phyloP scores from a whole-genome alignment of 768 basidiomycete genomes.

The Myochromella boudieri region DNA sequence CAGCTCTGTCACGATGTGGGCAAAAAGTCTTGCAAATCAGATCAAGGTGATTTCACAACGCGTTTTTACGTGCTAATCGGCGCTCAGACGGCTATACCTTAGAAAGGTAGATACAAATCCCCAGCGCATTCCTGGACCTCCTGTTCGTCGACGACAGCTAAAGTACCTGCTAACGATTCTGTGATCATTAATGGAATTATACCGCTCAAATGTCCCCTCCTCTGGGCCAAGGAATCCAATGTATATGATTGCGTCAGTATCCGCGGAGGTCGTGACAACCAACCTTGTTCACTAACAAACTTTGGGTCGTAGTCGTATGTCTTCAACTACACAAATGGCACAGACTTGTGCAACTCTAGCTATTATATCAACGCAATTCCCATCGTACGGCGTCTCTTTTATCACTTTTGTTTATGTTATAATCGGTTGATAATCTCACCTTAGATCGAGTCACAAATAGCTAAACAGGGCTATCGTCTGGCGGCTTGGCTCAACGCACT shows the following conservation, averaged over 20 bases:
- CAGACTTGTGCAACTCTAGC: constrained; percentile 45
- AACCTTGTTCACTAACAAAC: no score
- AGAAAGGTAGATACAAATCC: constrained; percentile 34
- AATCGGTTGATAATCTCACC: no score
- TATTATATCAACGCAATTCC: constrained; percentile 37
- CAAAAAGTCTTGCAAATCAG: constrained; percentile 34
- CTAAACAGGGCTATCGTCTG: constrained; percentile 46
- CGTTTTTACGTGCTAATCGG: not conserved
- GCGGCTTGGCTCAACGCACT: constrained; percentile 52
- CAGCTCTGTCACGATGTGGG: constrained; percentile 38
- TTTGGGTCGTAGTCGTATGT: constrained; percentile 35
- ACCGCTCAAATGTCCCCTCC: constrained; percentile 44
- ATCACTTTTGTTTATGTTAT: not conserved
- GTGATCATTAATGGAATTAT: constrained; percentile 32
- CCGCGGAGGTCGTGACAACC: no score
- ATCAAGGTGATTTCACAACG: constrained; percentile 38
- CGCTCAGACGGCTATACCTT: not conserved
- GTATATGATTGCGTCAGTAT: constrained; percentile 40
- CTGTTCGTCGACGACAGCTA: constrained; percentile 35
- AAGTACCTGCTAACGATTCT: constrained; percentile 29
- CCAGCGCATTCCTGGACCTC: constrained; percentile 35
- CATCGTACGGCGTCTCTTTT: constrained; percentile 24
- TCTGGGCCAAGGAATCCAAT: constrained; percentile 48
- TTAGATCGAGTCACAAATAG: constrained; percentile 45
- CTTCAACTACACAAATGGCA: constrained; percentile 36